These are phyloP conservation scores for Maudiozyma pseudohumilis DNA, from an alignment of 805 yeast genomes.

Conservation along the genomic window DNA sequence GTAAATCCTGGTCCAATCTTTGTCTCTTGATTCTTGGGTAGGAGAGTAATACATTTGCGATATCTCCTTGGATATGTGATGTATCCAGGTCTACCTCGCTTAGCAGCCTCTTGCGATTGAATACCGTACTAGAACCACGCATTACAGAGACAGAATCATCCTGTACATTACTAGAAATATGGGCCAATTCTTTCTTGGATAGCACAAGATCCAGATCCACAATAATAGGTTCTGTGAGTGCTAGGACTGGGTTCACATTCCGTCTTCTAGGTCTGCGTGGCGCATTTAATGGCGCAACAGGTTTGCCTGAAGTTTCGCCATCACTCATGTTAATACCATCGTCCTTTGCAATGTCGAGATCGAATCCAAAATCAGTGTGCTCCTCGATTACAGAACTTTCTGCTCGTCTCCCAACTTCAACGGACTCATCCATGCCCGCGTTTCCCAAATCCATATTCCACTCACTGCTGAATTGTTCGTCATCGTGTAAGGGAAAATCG, in stretches of 20 bases:
- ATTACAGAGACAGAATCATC: neutral
- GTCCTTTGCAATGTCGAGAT: conserved; percentile 37
- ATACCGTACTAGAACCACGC: neutral
- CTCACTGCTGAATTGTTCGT: conserved; percentile 11
- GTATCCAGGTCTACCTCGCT: conserved; percentile 13
- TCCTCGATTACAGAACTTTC: conserved; percentile 19
- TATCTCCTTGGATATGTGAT: conserved; percentile 13
- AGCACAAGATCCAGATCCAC: conserved; percentile 10
- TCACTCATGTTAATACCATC: conserved; percentile 12
- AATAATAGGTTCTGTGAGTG: conserved; percentile 10
- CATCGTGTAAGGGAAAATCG: conserved; percentile 22
- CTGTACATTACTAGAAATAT: conserved; percentile 10
- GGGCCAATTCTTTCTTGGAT: conserved; percentile 14
- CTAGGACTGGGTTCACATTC: conserved; percentile 7
- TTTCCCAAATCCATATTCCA: conserved; percentile 26
- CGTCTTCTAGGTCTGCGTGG: conserved; percentile 1
- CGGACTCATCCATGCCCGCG: conserved; percentile 33
- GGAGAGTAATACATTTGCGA: conserved; percentile 11
- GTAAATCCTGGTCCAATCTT: conserved; percentile 4
- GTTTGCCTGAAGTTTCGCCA: conserved; percentile 23
- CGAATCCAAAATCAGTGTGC: conserved; percentile 43
- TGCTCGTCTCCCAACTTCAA: conserved; percentile 56
- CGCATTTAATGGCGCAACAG: conserved; percentile 19
- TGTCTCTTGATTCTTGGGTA: conserved; percentile 16
- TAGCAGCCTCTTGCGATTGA: conserved; percentile 16